Base-by-base conservation (phyloP, 371 early-diverging fungal genomes). In the Mucor mucedo region DNA sequence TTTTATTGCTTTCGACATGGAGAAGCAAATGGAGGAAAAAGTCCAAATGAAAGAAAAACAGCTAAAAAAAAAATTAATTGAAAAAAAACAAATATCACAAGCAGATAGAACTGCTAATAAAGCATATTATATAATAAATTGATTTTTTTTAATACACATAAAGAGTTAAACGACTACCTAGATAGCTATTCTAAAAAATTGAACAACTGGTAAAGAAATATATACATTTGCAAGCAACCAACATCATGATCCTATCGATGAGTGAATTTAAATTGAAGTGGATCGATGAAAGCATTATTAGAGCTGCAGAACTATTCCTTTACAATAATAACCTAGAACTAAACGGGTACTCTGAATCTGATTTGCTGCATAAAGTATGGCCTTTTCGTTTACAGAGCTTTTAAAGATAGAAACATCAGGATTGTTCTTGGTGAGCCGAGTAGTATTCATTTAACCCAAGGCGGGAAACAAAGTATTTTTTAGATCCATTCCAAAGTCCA, bases 321-420 rank as follows among this genome's bases (percentile, higher is more conserved):
- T n/a, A 61, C 14, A 9, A 53, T n/a, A 32, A 42, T 13, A 41
- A 2, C 5, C 32, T 65, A 28, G 30, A 16, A n/a, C 4, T 65
- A 16, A 39, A 35, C 8, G 65, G 49, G 2, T 60, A 45, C 27
- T 60, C 47, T 10, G 60, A 65, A 33, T 21, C 49, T 40, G 55
- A 60, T 14, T 7, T 65, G 1, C 29, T 59, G 5, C 55, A 55
- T 32, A 30, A 59, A 8, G 40, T 65, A 2, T 65, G 65, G 65
- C 30, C 38, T 13, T 65, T 65, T 55, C 38, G 14, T 65, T 9
- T 65, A 60, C 33, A 65, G 40, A 32, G 21, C 35, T 3, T 60
- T 21, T 27, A 55, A 54, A 33, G 38, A 49, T 10, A 38, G 39
- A 14, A 30, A 38, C 8, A 55, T 60, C 10, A 16, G 29, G 10